These are phyloP conservation scores for Fusarium sp. DNA, from an alignment of 2,329 filamentous ascomycete species.

Conservation along the genomic window DNA sequence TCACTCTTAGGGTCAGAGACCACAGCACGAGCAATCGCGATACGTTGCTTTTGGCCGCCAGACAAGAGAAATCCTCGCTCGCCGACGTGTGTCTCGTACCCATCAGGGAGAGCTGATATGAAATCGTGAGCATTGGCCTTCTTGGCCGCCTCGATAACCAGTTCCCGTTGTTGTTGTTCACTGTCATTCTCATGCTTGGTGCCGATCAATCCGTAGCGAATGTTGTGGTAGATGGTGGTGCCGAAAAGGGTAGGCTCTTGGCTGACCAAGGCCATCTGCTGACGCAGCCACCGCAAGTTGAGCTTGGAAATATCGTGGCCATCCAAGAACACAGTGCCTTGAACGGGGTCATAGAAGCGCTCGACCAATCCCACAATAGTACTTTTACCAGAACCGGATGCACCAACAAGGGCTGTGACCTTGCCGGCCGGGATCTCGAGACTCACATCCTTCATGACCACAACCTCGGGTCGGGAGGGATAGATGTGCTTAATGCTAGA, in stretches of 20 bases:
- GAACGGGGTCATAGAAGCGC: conserved; percentile 92
- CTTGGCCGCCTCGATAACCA: conserved; percentile 85
- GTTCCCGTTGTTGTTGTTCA: conserved; percentile 77
- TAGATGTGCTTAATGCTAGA: conserved; percentile 93
- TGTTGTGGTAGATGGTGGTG: conserved; percentile 91
- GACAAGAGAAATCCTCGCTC: conserved; percentile 93
- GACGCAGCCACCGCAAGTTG: conserved; percentile 91
- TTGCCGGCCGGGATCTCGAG: conserved; percentile 89
- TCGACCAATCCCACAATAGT: conserved; percentile 95
- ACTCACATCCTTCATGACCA: conserved; percentile 87
- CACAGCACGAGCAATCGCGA: conserved; percentile 92
- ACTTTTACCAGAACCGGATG: conserved; percentile 94
- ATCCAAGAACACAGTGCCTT: conserved; percentile 84
- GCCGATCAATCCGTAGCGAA: conserved; percentile 90
- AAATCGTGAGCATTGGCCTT: conserved; percentile 98
- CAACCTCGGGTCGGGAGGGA: conserved; percentile 90
- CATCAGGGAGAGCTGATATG: conserved; percentile 84
- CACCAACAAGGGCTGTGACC: conserved; percentile 92
- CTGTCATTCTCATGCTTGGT: conserved; percentile 79
- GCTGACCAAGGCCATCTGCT: conserved; percentile 92
- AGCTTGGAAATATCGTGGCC: conserved; percentile 85
- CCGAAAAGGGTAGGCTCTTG: conserved; percentile 95
- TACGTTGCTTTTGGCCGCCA: conserved; percentile 96
- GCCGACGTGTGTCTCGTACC: conserved; percentile 95
- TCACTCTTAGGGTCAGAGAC: conserved; percentile 88